Evolutionary conservation across 176 grass and related monocot species (phyloP), one percentile per base, ranked within the genome.

Genomic region (Poa pratensis): DNA sequence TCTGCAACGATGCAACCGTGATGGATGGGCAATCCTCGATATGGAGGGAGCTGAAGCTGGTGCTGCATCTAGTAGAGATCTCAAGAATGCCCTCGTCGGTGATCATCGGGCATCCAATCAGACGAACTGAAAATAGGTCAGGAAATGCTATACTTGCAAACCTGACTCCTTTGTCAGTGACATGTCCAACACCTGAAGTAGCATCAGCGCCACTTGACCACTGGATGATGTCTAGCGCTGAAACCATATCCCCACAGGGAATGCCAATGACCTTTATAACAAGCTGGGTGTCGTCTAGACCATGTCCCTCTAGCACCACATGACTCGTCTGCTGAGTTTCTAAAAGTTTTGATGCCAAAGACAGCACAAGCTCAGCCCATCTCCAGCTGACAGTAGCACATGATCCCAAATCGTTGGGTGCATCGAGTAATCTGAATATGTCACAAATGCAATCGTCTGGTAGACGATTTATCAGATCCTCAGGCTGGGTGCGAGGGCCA

Each of bases 401-500:
- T 70, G 67, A 70, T 70, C 6, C 9, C 39, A 43, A 70, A 70
- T 70, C 67, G 22, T 70, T 19, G n/a, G 19, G 35, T 9, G 5
- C 67, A 70, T 70, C 67, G 5, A 70, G 67, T 70, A 70, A 22
- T n/a, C 39, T 43, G 67, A 70, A 70, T 70, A 70, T 70, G 35
- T 70, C 10, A 70, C 35, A 37, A 5, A 70, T 70, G 37, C 35
- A 70, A 70, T 43, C 67, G 40, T 43, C 35, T 70, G 37, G 67
- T 40, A 70, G 20, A 10, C 9, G 5, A n/a, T 19, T 70, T 43
- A 70, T 70, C 37, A 22, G 19, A 70, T 43, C 67, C 1, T 43
- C 37, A 70, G 66, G 35, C 67, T 70, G 37, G 67, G 19, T 40
- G 35, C 3, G 10, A 42, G 35, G 66, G 37, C 7, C 10, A 14